These are phyloP conservation scores for Rhodosporidiobolus sp. DNA, from an alignment of 768 basidiomycete species.

Conservation along the genomic window DNA sequence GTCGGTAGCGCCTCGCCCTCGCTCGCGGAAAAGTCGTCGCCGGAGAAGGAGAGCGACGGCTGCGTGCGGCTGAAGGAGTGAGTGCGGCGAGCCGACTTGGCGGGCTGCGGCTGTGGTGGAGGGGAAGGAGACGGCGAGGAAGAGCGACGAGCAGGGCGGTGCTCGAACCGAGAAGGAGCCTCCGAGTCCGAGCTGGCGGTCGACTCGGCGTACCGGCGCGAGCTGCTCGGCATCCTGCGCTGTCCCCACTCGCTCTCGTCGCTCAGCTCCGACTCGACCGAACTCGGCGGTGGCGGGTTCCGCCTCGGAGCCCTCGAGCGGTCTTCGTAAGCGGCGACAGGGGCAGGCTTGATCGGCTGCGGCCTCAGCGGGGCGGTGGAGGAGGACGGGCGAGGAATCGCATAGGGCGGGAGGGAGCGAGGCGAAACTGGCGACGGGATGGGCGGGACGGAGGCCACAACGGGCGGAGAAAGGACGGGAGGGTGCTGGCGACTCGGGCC, in stretches of 20 bases:
- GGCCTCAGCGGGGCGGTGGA: conserved; percentile 5
- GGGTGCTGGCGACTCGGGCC: neutral
- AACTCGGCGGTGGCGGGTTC: neutral
- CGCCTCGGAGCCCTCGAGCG: neutral
- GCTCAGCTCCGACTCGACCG: conserved; percentile 4
- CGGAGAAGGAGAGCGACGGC: conserved; percentile 8
- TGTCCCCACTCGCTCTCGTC: neutral
- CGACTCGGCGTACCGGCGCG: neutral
- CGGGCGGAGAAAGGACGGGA: neutral
- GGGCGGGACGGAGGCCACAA: neutral
- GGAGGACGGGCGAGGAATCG: neutral
- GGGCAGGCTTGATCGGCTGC: conserved; percentile 8
- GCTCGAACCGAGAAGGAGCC: neutral
- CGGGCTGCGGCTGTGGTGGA: neutral
- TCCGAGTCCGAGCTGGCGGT: too few species aligned
- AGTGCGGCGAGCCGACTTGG: neutral
- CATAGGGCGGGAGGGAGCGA: neutral
- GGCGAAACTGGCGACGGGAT: conserved; percentile 13
- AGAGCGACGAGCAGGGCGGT: neutral
- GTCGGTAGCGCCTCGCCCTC: neutral
- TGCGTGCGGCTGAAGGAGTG: conserved; percentile 6
- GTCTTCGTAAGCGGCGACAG: neutral
- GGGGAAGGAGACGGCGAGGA: neutral
- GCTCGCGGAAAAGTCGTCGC: neutral
- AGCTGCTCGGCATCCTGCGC: neutral